Conservation (phyloP, 1,284 basidiomycete genomes). For the Sphagnurus paluster region DNA sequence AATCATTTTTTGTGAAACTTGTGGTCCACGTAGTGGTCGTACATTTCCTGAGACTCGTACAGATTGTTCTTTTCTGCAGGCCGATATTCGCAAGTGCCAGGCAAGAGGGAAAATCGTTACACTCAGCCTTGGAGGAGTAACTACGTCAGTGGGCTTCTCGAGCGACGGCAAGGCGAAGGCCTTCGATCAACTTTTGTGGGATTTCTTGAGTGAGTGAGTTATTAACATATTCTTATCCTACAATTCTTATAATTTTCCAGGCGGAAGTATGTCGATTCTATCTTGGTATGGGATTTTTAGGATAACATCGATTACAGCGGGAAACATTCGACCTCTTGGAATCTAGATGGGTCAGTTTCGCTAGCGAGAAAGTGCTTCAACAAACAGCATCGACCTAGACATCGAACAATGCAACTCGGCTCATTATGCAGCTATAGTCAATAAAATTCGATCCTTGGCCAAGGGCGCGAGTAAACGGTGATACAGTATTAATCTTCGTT, state of each 20-base stretch:
- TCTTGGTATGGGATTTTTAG: background rate
- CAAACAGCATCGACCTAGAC: slow-evolving; percentile 57
- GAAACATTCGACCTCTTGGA: slow-evolving; percentile 53
- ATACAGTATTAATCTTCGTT: slow-evolving; percentile 15
- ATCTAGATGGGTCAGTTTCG: slow-evolving; percentile 59
- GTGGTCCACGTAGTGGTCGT: slow-evolving; percentile 38
- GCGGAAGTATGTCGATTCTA: slow-evolving; percentile 28
- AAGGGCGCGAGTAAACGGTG: slow-evolving; percentile 45
- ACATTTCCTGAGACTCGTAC: slow-evolving; percentile 54
- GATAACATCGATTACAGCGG: slow-evolving; percentile 20
- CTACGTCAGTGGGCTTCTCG: slow-evolving; percentile 47
- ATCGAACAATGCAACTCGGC: slow-evolving; percentile 52
- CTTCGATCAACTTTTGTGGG: slow-evolving; percentile 58
- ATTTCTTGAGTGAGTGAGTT: slow-evolving; percentile 50
- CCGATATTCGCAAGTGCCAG: slow-evolving; percentile 58
- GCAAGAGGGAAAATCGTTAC: slow-evolving; percentile 62
- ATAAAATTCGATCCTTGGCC: slow-evolving; percentile 46
- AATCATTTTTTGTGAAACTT: slow-evolving; percentile 42
- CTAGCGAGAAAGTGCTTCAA: too few relatives aligned
- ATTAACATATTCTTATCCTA: background rate
- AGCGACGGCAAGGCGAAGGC: slow-evolving; percentile 46
- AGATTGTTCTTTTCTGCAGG: slow-evolving; percentile 51
- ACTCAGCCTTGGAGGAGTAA: slow-evolving; percentile 59
- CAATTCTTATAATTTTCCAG: slow-evolving; percentile 17
- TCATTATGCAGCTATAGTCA: slow-evolving; percentile 47